Conservation (phyloP, 352 stramenopile genomes). For the Globisporangium paroecandrum region DNA sequence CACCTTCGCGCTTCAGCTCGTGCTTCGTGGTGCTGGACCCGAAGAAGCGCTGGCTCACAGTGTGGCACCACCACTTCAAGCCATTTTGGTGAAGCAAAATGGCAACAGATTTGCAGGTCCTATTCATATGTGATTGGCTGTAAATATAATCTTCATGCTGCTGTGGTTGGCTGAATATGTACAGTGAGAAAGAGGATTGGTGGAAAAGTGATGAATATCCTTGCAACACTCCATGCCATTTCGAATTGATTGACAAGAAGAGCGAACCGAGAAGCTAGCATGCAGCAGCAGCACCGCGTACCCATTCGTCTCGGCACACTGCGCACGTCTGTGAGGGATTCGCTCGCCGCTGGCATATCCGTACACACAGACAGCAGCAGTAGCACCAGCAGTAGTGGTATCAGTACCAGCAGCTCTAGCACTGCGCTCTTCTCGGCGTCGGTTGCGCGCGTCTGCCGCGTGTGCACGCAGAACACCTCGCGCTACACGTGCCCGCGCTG, state of each 20-base stretch:
- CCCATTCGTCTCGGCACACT: slow-evolving; percentile 59
- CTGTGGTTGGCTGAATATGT: background rate
- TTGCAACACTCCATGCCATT: background rate
- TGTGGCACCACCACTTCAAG: slow-evolving; percentile 51
- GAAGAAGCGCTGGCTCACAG: slow-evolving; percentile 61
- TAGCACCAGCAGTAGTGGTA: background rate
- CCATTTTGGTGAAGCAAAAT: slow-evolving; percentile 45
- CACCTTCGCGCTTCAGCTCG: slow-evolving; percentile 49
- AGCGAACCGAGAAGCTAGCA: background rate
- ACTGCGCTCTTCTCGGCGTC: slow-evolving; percentile 26
- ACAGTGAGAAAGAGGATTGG: background rate
- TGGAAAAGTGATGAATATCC: slow-evolving; percentile 6
- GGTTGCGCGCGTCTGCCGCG: slow-evolving; percentile 50
- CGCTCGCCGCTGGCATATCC: slow-evolving; percentile 8
- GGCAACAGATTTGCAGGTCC: slow-evolving; percentile 18
- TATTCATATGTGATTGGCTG: background rate
- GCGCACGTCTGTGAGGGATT: slow-evolving; percentile 39
- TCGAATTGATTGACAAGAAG: slow-evolving; percentile 2
- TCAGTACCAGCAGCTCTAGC: background rate
- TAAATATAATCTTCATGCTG: background rate
- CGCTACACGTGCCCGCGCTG: slow-evolving; percentile 85
- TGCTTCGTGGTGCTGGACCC: slow-evolving; percentile 71
- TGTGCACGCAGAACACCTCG: slow-evolving; percentile 53
- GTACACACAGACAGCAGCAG: slow-evolving; percentile 8
- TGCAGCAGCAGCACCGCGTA: slow-evolving; percentile 35